Evolutionary conservation across 2,329 filamentous ascomycete species (phyloP), one percentile per base, ranked within the genome.

Genomic region (Calonectria leucothoes): DNA sequence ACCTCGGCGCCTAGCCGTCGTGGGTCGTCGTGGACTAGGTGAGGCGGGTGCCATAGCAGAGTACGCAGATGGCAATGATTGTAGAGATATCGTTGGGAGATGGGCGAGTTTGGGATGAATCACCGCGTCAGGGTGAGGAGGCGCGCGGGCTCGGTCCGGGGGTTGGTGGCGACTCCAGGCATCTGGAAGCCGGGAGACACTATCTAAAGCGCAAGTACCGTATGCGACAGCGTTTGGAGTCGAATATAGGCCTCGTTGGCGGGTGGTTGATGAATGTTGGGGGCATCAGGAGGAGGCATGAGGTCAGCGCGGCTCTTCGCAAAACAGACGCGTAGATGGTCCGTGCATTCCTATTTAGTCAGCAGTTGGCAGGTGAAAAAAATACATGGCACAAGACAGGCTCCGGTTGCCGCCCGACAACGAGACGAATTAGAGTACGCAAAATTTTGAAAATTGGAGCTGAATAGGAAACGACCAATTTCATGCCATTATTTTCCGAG

Each of bases 1-100:
- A 66, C 88, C 88, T 69, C 88, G 84, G 66, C 87, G 87, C 65
- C 88, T 85, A 61, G 85, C 86, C 39, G 86, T 86, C 10, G 85
- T 82, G 25, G 83, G 83, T 57, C 85, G 82, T 77, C 85, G 83
- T 67, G 87, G 86, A 49, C 85, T 86, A 45, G 85, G 80, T 64
- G 83, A 82, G 42, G 82, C 77, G 42, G 82, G 80, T 76, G 83
- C 81, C 83, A 84, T 84, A 51, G 39, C 70, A 73, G 55, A 66
- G 31, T 61, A 72, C 27, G 63, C 69, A 68, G 75, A 70, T 29
- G 52, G 64, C 51, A 71, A 75, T 76, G 57, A 69, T 70, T 70
- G 42, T 75, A 37, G 52, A 31, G 71, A 42, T 63, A 37, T 76
- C 72, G 71, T 68, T 39, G 45, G 45, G 55, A 37, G 59, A 75